phyloP scores from a whole-genome alignment of 2,329 filamentous ascomycete species.

The Trichoderma sp. region DNA sequence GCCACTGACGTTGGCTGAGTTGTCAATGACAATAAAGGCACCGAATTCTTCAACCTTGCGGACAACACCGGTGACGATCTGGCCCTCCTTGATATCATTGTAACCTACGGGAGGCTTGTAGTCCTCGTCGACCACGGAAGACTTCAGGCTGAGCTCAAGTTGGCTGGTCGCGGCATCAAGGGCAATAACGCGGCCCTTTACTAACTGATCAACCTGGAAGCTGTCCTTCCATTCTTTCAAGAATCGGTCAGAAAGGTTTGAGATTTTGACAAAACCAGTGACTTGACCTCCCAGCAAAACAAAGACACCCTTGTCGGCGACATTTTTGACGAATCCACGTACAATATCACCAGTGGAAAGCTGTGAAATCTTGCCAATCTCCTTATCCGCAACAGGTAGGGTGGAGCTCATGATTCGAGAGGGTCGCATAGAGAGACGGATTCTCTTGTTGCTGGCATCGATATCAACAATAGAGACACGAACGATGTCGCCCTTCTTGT shows the following conservation, averaged over 20 bases:
- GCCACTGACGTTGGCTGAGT: conserved; percentile 85
- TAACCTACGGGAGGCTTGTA: conserved; percentile 76
- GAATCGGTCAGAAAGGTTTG: conserved; percentile 86
- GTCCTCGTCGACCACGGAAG: conserved; percentile 78
- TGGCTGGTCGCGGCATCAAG: conserved; percentile 71
- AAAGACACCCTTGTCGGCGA: conserved; percentile 88
- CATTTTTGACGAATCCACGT: conserved; percentile 89
- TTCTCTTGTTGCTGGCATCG: conserved; percentile 81
- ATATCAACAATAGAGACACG: conserved; percentile 83
- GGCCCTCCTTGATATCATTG: conserved; percentile 75
- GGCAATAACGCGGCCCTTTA: conserved; percentile 80
- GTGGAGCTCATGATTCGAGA: conserved; percentile 89
- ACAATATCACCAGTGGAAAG: conserved; percentile 77
- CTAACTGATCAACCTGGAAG: conserved; percentile 86
- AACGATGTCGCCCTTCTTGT: conserved; percentile 83
- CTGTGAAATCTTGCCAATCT: conserved; percentile 72
- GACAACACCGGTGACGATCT: conserved; percentile 85
- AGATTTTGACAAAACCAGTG: conserved; percentile 80
- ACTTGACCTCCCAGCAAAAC: conserved; percentile 80
- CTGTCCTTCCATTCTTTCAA: conserved; percentile 94
- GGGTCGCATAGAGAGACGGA: conserved; percentile 79
- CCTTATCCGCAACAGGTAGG: conserved; percentile 76
- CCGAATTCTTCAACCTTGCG: conserved; percentile 95
- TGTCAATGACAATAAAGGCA: conserved; percentile 89
- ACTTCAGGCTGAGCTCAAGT: conserved; percentile 84